phyloP scores from a whole-genome alignment of 805 yeast species.

The Metschnikowia dekortorum region DNA sequence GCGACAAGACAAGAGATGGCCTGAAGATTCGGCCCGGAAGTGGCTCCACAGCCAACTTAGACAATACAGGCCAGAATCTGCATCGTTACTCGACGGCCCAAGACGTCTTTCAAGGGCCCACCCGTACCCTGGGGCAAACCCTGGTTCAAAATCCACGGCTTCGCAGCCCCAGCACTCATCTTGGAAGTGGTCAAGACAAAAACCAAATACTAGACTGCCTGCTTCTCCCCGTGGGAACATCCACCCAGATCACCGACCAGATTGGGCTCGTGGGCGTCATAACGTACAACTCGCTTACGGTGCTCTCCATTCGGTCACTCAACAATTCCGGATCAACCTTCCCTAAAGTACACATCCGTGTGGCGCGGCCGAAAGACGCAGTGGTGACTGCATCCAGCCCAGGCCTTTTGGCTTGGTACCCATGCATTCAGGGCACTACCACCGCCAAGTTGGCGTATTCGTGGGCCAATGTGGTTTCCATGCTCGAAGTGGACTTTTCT shows the following conservation, averaged over 20 bases:
- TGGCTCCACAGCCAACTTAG: no score
- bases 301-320: conserved; percentile 52
- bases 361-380: conserved; percentile 42
- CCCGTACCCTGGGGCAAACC: not conserved
- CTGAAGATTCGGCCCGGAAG: no score
- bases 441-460: conserved; percentile 57
- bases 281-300: conserved; percentile 45
- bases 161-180: no score
- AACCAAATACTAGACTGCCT: conserved; percentile 30
- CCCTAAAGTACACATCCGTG: conserved; percentile 48
- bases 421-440: conserved; percentile 28
- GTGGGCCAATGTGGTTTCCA: conserved; percentile 58
- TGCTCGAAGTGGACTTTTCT: conserved; percentile 47
- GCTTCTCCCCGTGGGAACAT: conserved; percentile 58
- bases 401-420: conserved; percentile 53
- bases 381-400: not conserved
- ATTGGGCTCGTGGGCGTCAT: conserved; percentile 59
- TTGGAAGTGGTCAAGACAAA: no score
- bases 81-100: no score
- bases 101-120: no score
- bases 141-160: not conserved
- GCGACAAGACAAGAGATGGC: no score
- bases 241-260: conserved; percentile 49
- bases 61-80: no score
- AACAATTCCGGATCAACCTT: conserved; percentile 23